phyloP scores from a whole-genome alignment of 352 stramenopile species.

The Phytophthora tentaculata region DNA sequence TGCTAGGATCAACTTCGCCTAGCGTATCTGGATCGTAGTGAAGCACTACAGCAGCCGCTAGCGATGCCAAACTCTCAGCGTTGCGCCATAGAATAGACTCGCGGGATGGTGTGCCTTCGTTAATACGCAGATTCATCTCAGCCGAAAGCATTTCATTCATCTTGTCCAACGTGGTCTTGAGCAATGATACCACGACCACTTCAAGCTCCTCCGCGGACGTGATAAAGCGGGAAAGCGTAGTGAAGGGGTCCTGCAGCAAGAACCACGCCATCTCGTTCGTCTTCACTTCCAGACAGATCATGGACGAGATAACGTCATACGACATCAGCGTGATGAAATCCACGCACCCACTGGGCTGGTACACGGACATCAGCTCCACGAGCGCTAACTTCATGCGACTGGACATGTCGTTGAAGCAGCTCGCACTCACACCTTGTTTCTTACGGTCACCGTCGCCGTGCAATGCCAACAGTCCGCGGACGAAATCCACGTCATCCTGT shows the following conservation, averaged over 20 bases:
- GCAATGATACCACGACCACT: slow-evolving; percentile 71
- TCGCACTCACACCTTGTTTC: slow-evolving; percentile 59
- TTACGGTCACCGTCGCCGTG: slow-evolving; percentile 69
- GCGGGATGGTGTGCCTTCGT: slow-evolving; percentile 65
- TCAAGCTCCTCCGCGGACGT: slow-evolving; percentile 66
- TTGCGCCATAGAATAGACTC: slow-evolving; percentile 85
- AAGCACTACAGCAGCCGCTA: slow-evolving; percentile 77
- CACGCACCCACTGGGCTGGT: slow-evolving; percentile 61
- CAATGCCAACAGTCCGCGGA: slow-evolving; percentile 62
- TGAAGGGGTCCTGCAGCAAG: slow-evolving; percentile 81
- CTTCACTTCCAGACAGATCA: slow-evolving; percentile 81
- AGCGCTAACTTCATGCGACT: slow-evolving; percentile 74
- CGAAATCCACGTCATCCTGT: slow-evolving; percentile 72
- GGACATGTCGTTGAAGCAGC: slow-evolving; percentile 72
- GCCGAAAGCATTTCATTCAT: slow-evolving; percentile 80
- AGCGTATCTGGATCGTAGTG: slow-evolving; percentile 85
- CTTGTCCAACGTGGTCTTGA: slow-evolving; percentile 79
- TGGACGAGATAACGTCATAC: slow-evolving; percentile 85
- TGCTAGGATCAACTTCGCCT: slow-evolving; percentile 56
- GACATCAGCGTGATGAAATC: slow-evolving; percentile 75
- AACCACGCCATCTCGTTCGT: slow-evolving; percentile 86
- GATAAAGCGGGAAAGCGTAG: slow-evolving; percentile 70
- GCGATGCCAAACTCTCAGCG: slow-evolving; percentile 74
- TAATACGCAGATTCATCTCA: slow-evolving; percentile 70
- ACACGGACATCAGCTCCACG: slow-evolving; percentile 70